phyloP scores from a whole-genome alignment of 441 rosid genomes.

The Croton laevigatus region DNA sequence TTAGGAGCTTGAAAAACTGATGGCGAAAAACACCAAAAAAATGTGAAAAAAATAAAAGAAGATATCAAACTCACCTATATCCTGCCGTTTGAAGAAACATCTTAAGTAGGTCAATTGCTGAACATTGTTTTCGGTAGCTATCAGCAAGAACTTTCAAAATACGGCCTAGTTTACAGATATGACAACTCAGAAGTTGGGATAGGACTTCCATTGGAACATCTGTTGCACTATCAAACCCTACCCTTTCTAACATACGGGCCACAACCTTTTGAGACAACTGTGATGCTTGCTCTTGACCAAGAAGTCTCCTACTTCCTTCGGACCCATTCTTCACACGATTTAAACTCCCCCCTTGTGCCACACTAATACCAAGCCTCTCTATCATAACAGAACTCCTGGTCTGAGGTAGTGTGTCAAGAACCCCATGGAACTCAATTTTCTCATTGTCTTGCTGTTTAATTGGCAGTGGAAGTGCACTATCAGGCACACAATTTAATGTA shows the following conservation, averaged over 20 bases:
- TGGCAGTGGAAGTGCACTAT: constrained; percentile 53
- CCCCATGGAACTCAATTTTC: constrained; percentile 59
- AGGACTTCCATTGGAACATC: constrained; percentile 80
- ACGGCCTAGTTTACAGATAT: constrained; percentile 66
- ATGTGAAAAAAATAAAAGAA: not conserved
- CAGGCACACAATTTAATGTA: constrained; percentile 75
- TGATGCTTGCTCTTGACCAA: constrained; percentile 72
- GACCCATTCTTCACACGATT: constrained; percentile 50
- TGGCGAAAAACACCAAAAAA: not conserved
- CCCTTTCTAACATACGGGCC: constrained; percentile 47
- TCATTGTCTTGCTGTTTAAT: constrained; percentile 36
- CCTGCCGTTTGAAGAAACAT: constrained; percentile 84
- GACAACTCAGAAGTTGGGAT: constrained; percentile 67
- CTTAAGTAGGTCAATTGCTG: constrained; percentile 72
- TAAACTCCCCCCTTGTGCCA: constrained; percentile 59
- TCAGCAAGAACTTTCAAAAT: constrained; percentile 71
- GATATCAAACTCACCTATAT: constrained; percentile 44
- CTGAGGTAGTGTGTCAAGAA: constrained; percentile 74
- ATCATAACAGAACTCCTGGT: constrained; percentile 64
- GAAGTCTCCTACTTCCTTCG: constrained; percentile 39
- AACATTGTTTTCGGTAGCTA: constrained; percentile 77
- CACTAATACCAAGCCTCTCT: constrained; percentile 77
- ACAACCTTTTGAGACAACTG: constrained; percentile 62
- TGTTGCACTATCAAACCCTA: constrained; percentile 71
- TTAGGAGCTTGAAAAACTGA: not conserved